Evolutionary conservation across 2,329 filamentous ascomycete species (phyloP), one percentile per base, ranked within the genome.

Genomic region (Delphinella strobiligena): DNA sequence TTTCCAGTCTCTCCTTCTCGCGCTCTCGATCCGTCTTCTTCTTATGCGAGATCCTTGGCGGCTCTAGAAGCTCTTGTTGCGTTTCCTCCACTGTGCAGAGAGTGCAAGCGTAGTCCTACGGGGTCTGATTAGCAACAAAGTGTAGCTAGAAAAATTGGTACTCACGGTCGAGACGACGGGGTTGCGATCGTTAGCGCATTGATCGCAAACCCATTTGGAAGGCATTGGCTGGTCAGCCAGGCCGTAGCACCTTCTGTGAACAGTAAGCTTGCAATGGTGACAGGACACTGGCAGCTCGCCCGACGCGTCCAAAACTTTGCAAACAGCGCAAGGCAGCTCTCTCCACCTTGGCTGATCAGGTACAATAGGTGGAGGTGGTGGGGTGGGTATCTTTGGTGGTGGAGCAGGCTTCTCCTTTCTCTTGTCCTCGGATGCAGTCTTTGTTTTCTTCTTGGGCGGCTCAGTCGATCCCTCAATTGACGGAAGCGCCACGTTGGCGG

Each of bases 21-120:
- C 83, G 77, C 43, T 95, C 89, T 44, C 89, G 83, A 45, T 95
- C 89, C 0, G 79, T 81, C 64, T 95, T 96, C 72, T 95, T 96
- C 60, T 86, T 82, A 50, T 81, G 78, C 1, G 76, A 76, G 14
- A 77, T 66, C 62, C 84, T 93, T 1, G 87, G 80, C 14, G 81
- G 75, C 55, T 93, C 87, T 47, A 91, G 78, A 49, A 93, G 78
- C 46, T 94, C 86, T 48, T 85, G 78, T 38, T 86, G 79, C 0
- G 82, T 93, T 50, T 75, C 71, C 42, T 85, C 80, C 11, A 94
- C 74, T 11, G 91, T 84, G 55, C 91, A 98, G 24, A 98, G 68
- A 36, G 93, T 81, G 60, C 91, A 98, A 63, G 89, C 83, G 60
- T 96, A 96, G 54, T 82, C 78, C 80, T 82, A 49, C 24, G n/a